Evolutionary conservation across 1,284 basidiomycete species (phyloP).

Genomic region (Rhodotorula sp.): DNA sequence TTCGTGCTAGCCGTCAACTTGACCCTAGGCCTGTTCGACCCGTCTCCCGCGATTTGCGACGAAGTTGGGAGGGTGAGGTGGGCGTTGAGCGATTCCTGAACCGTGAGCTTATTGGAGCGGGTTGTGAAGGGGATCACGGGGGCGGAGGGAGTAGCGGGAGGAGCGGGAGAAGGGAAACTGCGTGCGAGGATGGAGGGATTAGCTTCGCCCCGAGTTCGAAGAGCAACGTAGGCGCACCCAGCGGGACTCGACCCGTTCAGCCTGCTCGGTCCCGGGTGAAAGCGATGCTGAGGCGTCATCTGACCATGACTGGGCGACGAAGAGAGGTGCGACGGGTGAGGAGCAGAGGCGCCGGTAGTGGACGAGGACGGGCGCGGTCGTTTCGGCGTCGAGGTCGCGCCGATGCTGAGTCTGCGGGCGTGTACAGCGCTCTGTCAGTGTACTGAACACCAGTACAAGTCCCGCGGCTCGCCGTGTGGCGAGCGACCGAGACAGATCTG

Average conservation of each 20-base stretch:
- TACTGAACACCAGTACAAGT: too few relatives aligned
- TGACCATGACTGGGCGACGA: conserved; percentile 18
- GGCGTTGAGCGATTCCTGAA: conserved; percentile 42
- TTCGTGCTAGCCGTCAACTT: conserved; percentile 29
- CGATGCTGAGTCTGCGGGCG: conserved; percentile 10
- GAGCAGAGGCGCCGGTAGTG: not conserved
- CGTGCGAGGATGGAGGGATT: not conserved
- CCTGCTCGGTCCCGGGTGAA: conserved; percentile 15
- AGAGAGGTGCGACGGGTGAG: conserved; percentile 4
- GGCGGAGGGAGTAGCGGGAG: conserved; percentile 14
- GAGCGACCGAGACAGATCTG: not conserved
- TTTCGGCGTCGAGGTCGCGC: conserved; percentile 22
- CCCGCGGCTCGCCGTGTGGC: not conserved
- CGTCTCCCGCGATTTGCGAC: conserved; percentile 12
- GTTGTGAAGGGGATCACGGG: conserved; percentile 30
- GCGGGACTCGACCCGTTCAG: conserved; percentile 11
- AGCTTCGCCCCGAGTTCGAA: not conserved
- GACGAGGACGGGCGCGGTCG: conserved; percentile 8
- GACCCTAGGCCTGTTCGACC: conserved; percentile 18
- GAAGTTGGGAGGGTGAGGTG: conserved; percentile 34
- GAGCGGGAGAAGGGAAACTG: conserved; percentile 19
- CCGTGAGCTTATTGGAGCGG: conserved; percentile 13
- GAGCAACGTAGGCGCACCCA: not conserved
- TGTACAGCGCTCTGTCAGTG: not conserved
- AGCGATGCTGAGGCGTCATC: conserved; percentile 12